Evolutionary conservation across 305 asterid species (phyloP).

Genomic region (Nicotiana rustica): DNA sequence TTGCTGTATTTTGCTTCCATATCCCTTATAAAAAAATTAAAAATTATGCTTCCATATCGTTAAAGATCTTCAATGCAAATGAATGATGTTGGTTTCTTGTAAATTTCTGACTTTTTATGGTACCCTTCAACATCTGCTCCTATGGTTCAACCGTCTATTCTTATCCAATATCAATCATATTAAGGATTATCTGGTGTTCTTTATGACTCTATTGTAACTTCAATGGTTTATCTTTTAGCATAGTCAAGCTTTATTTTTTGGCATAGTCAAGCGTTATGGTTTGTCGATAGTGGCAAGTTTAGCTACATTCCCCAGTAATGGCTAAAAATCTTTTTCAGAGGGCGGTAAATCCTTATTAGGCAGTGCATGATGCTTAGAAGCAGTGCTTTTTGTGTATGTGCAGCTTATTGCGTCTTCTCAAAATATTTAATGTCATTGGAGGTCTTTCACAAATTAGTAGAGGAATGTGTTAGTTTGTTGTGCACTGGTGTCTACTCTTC

Average conservation of each 20-base stretch:
- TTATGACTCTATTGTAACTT: neutral
- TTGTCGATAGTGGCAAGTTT: neutral
- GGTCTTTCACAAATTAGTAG: neutral
- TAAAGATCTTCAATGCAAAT: slow-evolving; percentile 10
- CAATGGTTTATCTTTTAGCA: neutral
- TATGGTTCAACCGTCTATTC: neutral
- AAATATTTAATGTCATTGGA: slow-evolving; percentile 7
- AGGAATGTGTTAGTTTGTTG: slow-evolving; percentile 16
- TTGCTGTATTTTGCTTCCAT: neutral
- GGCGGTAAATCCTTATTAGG: neutral
- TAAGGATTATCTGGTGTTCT: slow-evolving; percentile 14
- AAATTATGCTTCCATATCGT: neutral
- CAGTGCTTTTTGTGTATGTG: slow-evolving; percentile 16
- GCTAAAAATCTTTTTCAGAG: neutral
- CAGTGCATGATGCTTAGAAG: neutral
- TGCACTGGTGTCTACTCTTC: slow-evolving; percentile 26
- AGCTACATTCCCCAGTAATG: slow-evolving; percentile 3
- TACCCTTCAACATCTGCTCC: neutral
- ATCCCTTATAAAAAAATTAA: neutral
- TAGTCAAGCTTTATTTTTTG: neutral
- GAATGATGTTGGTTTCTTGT: neutral
- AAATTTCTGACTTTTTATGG: neutral
- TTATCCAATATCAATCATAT: neutral
- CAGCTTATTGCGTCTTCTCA: slow-evolving; percentile 24
- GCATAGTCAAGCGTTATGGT: neutral